Conservation (phyloP, 2,329 filamentous ascomycete genomes). For the Coniochaeta hoffmannii region DNA sequence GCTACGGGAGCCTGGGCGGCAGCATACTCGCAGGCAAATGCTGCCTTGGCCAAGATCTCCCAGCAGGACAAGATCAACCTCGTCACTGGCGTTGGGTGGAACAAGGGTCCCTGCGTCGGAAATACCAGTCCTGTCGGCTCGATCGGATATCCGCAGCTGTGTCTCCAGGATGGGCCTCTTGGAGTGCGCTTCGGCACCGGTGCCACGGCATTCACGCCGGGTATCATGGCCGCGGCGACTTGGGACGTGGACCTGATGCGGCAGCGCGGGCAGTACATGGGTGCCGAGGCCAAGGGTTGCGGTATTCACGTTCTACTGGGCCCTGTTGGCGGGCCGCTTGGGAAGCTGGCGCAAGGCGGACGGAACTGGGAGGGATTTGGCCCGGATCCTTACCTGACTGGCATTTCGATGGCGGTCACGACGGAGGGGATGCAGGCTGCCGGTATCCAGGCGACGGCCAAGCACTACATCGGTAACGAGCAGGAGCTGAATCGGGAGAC, state of each 20-base stretch:
- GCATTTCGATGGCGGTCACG: slow-evolving; percentile 54
- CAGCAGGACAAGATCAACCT: slow-evolving; percentile 72
- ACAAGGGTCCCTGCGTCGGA: slow-evolving; percentile 61
- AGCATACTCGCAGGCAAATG: slow-evolving; percentile 62
- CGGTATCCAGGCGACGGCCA: slow-evolving; percentile 44
- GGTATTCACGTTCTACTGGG: slow-evolving; percentile 71
- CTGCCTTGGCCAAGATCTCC: slow-evolving; percentile 61
- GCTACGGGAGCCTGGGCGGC: slow-evolving; percentile 47
- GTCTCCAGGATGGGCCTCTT: slow-evolving; percentile 73
- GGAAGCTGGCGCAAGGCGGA: slow-evolving; percentile 64
- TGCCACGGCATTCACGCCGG: slow-evolving; percentile 71
- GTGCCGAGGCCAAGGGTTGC: slow-evolving; percentile 59
- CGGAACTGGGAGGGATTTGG: slow-evolving; percentile 83
- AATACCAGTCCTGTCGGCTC: slow-evolving; percentile 49
- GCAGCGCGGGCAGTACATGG: slow-evolving; percentile 60
- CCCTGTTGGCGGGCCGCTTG: slow-evolving; percentile 68
- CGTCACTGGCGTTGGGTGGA: slow-evolving; percentile 71
- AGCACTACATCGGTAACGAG: slow-evolving; percentile 63
- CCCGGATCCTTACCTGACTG: slow-evolving; percentile 66
- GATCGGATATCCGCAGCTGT: slow-evolving; percentile 63
- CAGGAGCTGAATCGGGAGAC: slow-evolving; percentile 54
- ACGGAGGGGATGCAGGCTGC: slow-evolving; percentile 48
- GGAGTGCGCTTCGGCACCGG: slow-evolving; percentile 66
- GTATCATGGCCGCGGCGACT: slow-evolving; percentile 69
- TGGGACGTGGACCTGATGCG: slow-evolving; percentile 74